phyloP scores from a whole-genome alignment of 2,329 filamentous ascomycete genomes.

The Juglanconis sp. region DNA sequence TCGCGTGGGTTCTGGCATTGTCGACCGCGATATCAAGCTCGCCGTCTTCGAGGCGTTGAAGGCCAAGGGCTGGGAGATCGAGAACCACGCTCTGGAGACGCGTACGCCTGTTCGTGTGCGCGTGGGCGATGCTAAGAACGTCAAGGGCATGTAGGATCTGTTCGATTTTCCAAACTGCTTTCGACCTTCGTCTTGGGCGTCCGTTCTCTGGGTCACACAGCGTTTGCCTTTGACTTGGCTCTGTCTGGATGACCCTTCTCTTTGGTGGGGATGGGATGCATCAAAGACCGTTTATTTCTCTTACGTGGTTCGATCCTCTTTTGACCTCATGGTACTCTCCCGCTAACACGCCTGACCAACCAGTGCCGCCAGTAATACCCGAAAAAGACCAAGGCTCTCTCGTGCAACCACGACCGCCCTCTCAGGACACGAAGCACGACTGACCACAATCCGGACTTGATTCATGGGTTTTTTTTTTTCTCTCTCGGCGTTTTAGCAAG shows the following conservation, averaged over 20 bases:
- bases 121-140: slow-evolving; percentile 26
- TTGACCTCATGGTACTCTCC: background rate
- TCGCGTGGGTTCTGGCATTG: slow-evolving; percentile 24
- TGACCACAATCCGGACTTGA: background rate
- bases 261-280: too few species aligned
- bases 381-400: slow-evolving; percentile 12
- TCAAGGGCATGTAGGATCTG: slow-evolving; percentile 23
- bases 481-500: background rate
- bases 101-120: slow-evolving; percentile 44
- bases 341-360: slow-evolving; percentile 6
- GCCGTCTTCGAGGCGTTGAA: slow-evolving; percentile 34
- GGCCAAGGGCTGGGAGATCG: slow-evolving; percentile 63
- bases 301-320: background rate
- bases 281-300: too few species aligned
- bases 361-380: slow-evolving; percentile 1
- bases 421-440: slow-evolving; percentile 14
- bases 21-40: slow-evolving; percentile 38
- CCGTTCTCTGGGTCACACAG: background rate
- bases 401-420: slow-evolving; percentile 1
- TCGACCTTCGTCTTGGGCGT: background rate
- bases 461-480: background rate
- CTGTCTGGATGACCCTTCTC: background rate
- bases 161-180: background rate
- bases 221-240: background rate
- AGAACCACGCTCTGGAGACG: slow-evolving; percentile 64